Evolutionary conservation across 441 rosid species (phyloP).

Genomic region (Geranium incanum): DNA sequence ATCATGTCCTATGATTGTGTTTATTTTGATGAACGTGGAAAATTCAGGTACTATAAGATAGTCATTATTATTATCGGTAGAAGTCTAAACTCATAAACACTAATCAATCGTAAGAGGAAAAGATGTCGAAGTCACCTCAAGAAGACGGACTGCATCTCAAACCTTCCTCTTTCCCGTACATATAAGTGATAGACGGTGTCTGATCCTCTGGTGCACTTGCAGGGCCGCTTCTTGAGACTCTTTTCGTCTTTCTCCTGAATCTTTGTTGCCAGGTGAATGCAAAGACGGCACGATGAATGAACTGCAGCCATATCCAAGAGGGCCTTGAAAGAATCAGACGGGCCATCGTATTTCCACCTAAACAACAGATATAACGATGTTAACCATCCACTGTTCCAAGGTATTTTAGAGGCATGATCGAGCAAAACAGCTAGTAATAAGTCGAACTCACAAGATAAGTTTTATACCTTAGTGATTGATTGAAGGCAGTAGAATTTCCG

Average conservation of each 20-base stretch:
- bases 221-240: constrained; percentile 54
- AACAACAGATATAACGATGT: constrained; percentile 16
- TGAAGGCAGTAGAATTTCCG: constrained; percentile 58
- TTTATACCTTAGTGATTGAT: constrained; percentile 53
- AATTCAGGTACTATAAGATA: no score
- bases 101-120: no score
- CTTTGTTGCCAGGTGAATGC: constrained; percentile 71
- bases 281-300: constrained; percentile 92
- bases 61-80: no score
- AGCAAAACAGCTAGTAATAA: no score
- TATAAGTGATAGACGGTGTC: constrained; percentile 58
- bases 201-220: constrained; percentile 67
- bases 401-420: no score
- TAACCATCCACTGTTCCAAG: neutral
- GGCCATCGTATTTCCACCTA: constrained; percentile 69
- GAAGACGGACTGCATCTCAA: no score
- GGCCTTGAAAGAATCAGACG: constrained; percentile 46
- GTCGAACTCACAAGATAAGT: no score
- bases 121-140: constrained; percentile 33
- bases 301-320: constrained; percentile 91
- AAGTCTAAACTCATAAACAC: no score
- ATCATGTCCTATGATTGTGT: no score
- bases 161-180: constrained; percentile 40
- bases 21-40: no score
- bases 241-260: constrained; percentile 63